Evolutionary conservation across 768 basidiomycete species (phyloP).

Genomic region (Tulasnella sp.): DNA sequence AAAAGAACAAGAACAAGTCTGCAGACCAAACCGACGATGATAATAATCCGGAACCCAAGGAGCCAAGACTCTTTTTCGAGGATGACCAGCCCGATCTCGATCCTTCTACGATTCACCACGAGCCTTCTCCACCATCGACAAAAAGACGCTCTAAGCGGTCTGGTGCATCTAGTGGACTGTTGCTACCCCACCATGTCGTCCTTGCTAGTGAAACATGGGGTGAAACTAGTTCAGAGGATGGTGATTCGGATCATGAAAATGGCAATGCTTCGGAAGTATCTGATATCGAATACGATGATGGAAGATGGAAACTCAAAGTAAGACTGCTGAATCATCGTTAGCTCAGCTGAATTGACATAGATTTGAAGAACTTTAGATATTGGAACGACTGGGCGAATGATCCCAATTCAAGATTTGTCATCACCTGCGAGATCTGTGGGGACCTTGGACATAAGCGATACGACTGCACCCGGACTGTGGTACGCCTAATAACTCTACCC

Average conservation of each 20-base stretch:
- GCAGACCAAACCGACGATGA: too few relatives aligned
- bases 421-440: slow-evolving; percentile 3
- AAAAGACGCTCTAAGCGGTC: too few relatives aligned
- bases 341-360: not conserved
- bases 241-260: not conserved
- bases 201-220: not conserved
- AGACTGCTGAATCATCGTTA: not conserved
- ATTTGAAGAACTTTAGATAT: not conserved
- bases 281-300: not conserved
- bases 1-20: too few relatives aligned
- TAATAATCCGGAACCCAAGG: too few relatives aligned
- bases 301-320: not conserved
- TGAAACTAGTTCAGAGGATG: not conserved
- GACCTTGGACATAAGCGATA: not conserved
- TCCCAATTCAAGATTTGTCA: too few relatives aligned
- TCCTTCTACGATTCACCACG: too few relatives aligned
- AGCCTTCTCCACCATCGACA: too few relatives aligned
- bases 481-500: not conserved
- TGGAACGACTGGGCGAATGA: not conserved
- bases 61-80: too few relatives aligned
- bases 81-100: too few relatives aligned
- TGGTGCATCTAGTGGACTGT: too few relatives aligned
- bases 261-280: not conserved
- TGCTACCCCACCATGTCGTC: not conserved
- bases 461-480: slow-evolving; percentile 4